Base-by-base conservation (phyloP, 345 rosid species). In the Passiflora organensis region DNA sequence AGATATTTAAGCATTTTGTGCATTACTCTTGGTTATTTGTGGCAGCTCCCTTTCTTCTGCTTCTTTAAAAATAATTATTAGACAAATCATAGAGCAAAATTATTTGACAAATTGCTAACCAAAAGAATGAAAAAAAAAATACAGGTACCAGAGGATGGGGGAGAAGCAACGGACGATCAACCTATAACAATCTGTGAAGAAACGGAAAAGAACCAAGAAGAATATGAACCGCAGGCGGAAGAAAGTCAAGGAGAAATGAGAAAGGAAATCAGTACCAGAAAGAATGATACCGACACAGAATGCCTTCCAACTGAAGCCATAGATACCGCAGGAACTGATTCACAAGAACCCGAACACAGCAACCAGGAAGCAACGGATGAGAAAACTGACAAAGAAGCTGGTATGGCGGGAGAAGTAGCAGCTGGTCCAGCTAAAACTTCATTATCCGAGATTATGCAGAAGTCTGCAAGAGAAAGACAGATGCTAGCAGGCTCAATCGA, bases 71-170 rank as follows among this genome's bases (percentile, higher is more conserved):
- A 43, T 13, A 2, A 43, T 37, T 37, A 9, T 37, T 6, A 6
- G 13, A 37, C 41, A 9, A 37, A 37, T 37, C 41, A 6, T 37
- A 13, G 8, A 11, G 9, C 32, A 36, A 25, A n/a, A n/a, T n/a
- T 43, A 13, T 39, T 6, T 4, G 37, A n/a, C n/a, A 53, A 53
- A 41, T 48, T 51, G 47, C 48, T 2, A 48, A 60, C 41, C 54
- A 46, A 43, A 43, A 24, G n/a, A 15, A n/a, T n/a, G n/a, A n/a
- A n/a, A 13, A 2, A 19, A 37, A 52, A 24, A 37, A 18, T 43
- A 43, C 74, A 80, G 78, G 50, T 64, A 20, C 46, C 45, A 46
- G 69, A 62, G 72, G 74, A 61, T n/a, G n/a, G n/a, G n/a, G n/a
- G n/a, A n/a, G n/a, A n/a, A n/a, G n/a, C n/a, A n/a, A 71, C 70